Base-by-base conservation (phyloP, 2,329 filamentous ascomycete species). In the Botrytis pseudocinerea region DNA sequence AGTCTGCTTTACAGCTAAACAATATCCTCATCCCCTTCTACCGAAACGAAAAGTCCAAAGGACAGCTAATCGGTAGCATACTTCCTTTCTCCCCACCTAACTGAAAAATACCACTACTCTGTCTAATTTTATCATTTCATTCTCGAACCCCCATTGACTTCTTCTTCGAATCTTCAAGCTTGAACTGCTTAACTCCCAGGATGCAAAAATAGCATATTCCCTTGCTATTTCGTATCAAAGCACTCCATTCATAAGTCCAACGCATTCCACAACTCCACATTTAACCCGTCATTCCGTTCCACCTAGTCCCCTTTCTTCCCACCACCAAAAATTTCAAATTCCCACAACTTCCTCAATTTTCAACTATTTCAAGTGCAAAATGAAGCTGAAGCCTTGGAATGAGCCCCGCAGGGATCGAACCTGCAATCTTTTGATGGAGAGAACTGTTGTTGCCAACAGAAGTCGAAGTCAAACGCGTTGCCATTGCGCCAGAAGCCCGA, bases 381-480 rank as follows among this genome's bases (percentile, higher is more conserved):
- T 0, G 4, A 18, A 20, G 32, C 32, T 4, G 32, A 2, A 35
- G 32, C 32, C 32, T 2, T 4, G 1, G 0, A 12, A 10, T 65
- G 64, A 66, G 64, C 46, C 32, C 22, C 32, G 25, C 64, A 51
- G 64, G 64, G 6, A 3, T 66, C 64, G 64, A 66, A 66, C 64
- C 64, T 51, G 46, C 25, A 66, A 66, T 66, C 64, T 66, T 66
- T 66, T 66, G 64, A 66, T 66, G 64, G 62, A 40, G 46, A 54
- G 0, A 4, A 22, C 64, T 68, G n/a, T 54, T 28, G 14, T 54
- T 54, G 14, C 25, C 5, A 16, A 68, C n/a, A 68, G 64, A 68
- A 68, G 35, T 68, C 64, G 64, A 68, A 68, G 64, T 68, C 64
- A 68, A 68, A 68, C 64, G 64, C 64, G 64, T 68, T 68, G 32